Conservation (phyloP, 202 grass and related monocot species). For the Setaria italica region DNA sequence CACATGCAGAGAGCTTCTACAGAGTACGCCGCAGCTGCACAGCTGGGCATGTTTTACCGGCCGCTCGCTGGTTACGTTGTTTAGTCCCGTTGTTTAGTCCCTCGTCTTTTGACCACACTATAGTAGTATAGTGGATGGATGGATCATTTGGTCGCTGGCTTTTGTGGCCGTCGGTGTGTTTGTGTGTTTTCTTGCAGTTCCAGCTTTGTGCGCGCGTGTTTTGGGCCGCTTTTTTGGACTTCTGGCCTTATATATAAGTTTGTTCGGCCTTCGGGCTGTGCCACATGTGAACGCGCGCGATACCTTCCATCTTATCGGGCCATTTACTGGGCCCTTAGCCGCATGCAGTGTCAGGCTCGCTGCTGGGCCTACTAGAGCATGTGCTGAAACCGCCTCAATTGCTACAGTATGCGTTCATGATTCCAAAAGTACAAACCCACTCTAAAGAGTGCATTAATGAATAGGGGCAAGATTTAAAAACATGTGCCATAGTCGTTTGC, state of each 20-base stretch:
- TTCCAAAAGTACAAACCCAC: too few species aligned
- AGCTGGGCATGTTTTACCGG: slow-evolving; percentile 14
- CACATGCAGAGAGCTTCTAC: slow-evolving; percentile 50
- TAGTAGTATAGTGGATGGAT: neutral
- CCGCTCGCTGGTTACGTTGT: neutral
- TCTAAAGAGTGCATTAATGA: too few species aligned
- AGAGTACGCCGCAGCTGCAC: neutral
- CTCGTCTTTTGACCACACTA: neutral
- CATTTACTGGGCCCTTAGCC: too few species aligned
- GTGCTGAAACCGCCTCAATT: too few species aligned
- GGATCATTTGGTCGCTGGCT: neutral
- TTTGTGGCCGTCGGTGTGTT: neutral
- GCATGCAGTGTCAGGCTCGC: too few species aligned
- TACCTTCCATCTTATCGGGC: too few species aligned
- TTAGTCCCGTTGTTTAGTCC: neutral
- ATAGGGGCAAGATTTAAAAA: too few species aligned
- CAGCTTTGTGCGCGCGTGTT: neutral
- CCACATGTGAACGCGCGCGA: too few species aligned
- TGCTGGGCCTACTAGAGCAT: too few species aligned
- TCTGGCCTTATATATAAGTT: neutral
- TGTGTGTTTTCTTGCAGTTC: neutral
- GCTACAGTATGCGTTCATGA: too few species aligned
- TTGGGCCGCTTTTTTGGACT: neutral
- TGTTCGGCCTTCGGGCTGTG: neutral
- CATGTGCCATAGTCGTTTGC: too few species aligned